Percentiles rank a stretch among this genome's conserved stretches.
Conservation (phyloP, 2,329 filamentous ascomycete genomes). For the Beauveria bassiana region DNA sequence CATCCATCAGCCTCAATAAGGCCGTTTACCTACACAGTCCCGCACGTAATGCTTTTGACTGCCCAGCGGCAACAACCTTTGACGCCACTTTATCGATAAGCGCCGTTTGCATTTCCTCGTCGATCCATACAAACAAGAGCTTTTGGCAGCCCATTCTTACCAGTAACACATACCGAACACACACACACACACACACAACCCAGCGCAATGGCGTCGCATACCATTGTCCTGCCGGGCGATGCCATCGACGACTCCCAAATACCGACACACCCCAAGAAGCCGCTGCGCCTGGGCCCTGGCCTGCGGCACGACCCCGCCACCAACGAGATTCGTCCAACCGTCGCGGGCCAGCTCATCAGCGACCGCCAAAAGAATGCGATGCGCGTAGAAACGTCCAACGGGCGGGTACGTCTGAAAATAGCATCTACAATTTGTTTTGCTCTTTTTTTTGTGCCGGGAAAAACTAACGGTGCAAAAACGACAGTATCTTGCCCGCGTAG, state of each 20-base stretch:
- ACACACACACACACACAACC: background rate
- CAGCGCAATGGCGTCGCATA: conserved; percentile 45
- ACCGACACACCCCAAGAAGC: conserved; percentile 59
- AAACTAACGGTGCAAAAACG: no score
- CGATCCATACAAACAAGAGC: background rate
- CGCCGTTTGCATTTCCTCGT: background rate
- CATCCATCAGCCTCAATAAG: no score
- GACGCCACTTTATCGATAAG: conserved; percentile 2
- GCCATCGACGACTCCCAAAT: conserved; percentile 56
- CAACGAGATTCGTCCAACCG: conserved; percentile 60
- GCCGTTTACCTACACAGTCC: background rate
- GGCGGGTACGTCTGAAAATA: conserved; percentile 46
- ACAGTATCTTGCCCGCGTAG: conserved; percentile 63
- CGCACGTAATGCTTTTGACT: background rate
- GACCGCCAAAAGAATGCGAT: conserved; percentile 69
- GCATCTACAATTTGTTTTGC: no score
- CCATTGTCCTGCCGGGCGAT: conserved; percentile 80
- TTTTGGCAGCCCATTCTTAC: background rate
- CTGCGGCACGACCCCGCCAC: conserved; percentile 73
- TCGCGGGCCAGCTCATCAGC: conserved; percentile 58
- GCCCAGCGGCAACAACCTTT: background rate
- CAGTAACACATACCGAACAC: background rate
- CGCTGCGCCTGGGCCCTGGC: conserved; percentile 76
- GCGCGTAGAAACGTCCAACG: conserved; percentile 65
- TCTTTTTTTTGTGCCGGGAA: no score